phyloP scores from a whole-genome alignment of 108 stramenopile genomes.

The Skeletonema costatum region DNA sequence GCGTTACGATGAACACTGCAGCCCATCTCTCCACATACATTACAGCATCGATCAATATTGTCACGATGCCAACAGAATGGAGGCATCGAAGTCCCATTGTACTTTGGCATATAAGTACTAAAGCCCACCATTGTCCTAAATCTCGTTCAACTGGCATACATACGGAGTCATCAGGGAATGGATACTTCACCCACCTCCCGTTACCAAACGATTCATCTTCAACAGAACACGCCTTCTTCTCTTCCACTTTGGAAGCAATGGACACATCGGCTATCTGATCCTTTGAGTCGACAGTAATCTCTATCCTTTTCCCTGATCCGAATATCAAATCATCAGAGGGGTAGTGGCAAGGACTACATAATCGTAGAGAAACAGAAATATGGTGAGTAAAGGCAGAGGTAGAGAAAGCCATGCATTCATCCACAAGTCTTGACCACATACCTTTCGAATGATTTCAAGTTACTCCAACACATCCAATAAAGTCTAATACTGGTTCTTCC shows the following conservation, averaged over 20 bases:
- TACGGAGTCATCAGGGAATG: slow-evolving; percentile 27
- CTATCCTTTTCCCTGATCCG: slow-evolving; percentile 21
- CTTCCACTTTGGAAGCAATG: neutral
- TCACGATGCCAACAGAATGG: slow-evolving; percentile 51
- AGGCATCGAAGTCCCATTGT: slow-evolving; percentile 11
- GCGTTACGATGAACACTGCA: slow-evolving; percentile 14
- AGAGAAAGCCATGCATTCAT: neutral
- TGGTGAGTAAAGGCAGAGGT: neutral
- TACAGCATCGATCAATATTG: slow-evolving; percentile 22
- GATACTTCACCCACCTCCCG: slow-evolving; percentile 31
- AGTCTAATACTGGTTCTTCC: slow-evolving; percentile 11
- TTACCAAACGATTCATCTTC: slow-evolving; percentile 28
- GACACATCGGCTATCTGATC: neutral
- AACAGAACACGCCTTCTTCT: slow-evolving; percentile 10
- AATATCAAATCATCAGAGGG: slow-evolving; percentile 35
- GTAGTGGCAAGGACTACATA: slow-evolving; percentile 25
- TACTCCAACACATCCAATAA: slow-evolving; percentile 50
- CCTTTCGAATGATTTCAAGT: slow-evolving; percentile 21
- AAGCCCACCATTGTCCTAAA: neutral
- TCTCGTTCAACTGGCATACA: slow-evolving; percentile 6
- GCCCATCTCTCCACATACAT: slow-evolving; percentile 24
- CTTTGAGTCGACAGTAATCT: slow-evolving; percentile 4
- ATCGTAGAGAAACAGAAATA: neutral
- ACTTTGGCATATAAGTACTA: neutral
- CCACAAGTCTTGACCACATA: neutral